Evolutionary conservation across 2,329 filamentous ascomycete species (phyloP).

Genomic region (Neocucurbitaria cava): DNA sequence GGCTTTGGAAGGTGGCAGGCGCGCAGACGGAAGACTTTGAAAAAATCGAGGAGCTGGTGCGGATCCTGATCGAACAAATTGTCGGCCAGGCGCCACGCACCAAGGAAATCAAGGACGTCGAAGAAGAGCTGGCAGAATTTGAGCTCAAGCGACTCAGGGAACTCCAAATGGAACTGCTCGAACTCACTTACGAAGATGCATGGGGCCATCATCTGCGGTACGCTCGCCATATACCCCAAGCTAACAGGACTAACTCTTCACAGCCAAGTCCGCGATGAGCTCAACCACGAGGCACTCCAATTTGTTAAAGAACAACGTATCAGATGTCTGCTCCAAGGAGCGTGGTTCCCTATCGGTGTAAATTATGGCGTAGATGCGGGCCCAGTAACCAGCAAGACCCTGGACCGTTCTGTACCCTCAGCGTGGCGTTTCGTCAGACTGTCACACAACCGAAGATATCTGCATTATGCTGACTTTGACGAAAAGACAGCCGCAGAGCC

Average conservation of each 20-base stretch:
- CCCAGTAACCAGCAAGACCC: conserved; percentile 51
- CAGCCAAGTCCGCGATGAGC: conserved; percentile 84
- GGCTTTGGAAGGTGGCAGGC: conserved; percentile 89
- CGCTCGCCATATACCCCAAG: conserved; percentile 7
- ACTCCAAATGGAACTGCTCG: conserved; percentile 91
- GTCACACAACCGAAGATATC: conserved; percentile 86
- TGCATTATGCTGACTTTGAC: conserved; percentile 89
- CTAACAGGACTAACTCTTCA: conserved; percentile 27
- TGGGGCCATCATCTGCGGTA: conserved; percentile 86
- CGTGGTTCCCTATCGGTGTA: conserved; percentile 76
- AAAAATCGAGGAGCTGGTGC: conserved; percentile 89
- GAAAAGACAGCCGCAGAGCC: conserved; percentile 70
- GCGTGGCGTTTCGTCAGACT: conserved; percentile 85
- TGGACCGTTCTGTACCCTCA: conserved; percentile 55
- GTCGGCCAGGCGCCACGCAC: conserved; percentile 82
- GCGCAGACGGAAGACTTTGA: conserved; percentile 88
- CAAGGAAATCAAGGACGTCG: conserved; percentile 84
- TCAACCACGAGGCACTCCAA: conserved; percentile 88
- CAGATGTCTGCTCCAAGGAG: conserved; percentile 83
- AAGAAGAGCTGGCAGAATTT: conserved; percentile 86
- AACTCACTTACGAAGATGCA: conserved; percentile 89
- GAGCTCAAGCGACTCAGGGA: conserved; percentile 80
- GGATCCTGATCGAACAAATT: conserved; percentile 88
- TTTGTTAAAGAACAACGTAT: conserved; percentile 98
- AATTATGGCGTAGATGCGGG: conserved; percentile 59